phyloP scores from a whole-genome alignment of 116 monocot species.

The Papilionanthe hybrid region DNA sequence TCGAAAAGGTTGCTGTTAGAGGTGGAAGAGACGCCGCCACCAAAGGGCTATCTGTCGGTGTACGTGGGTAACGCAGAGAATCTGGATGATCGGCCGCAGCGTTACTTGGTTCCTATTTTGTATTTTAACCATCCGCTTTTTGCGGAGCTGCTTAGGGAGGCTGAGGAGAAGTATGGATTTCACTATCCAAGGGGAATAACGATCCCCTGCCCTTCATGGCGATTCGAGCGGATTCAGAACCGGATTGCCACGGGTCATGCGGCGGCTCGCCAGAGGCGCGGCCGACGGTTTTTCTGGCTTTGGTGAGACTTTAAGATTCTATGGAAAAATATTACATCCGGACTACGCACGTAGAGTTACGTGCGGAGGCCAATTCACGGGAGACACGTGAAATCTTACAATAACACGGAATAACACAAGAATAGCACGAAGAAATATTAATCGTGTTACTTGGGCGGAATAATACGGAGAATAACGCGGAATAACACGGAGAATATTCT shows the following conservation, averaged over 20 bases:
- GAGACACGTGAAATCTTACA: too few species aligned
- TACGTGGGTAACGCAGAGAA: conserved; percentile 6
- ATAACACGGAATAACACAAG: too few species aligned
- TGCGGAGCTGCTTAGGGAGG: conserved; percentile 11
- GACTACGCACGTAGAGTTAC: neutral
- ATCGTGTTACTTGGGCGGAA: too few species aligned
- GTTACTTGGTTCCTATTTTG: conserved; percentile 6
- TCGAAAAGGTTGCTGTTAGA: neutral
- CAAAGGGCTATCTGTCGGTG: conserved; percentile 10
- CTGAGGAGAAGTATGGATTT: conserved; percentile 14
- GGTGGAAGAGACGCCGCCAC: neutral
- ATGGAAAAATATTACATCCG: too few species aligned
- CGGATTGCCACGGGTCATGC: neutral
- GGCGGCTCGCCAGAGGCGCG: neutral
- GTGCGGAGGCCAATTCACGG: too few species aligned
- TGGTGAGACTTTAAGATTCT: too few species aligned
- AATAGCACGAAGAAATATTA: too few species aligned
- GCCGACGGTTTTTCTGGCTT: neutral
- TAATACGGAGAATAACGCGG: too few species aligned
- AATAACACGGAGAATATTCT: too few species aligned
- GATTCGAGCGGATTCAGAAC: conserved; percentile 7
- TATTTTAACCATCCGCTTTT: conserved; percentile 16
- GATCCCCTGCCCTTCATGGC: neutral
- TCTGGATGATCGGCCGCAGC: neutral
- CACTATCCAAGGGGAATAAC: conserved; percentile 9